Conservation (phyloP, 805 yeast genomes). For the Saccharomycopsis olivae region DNA sequence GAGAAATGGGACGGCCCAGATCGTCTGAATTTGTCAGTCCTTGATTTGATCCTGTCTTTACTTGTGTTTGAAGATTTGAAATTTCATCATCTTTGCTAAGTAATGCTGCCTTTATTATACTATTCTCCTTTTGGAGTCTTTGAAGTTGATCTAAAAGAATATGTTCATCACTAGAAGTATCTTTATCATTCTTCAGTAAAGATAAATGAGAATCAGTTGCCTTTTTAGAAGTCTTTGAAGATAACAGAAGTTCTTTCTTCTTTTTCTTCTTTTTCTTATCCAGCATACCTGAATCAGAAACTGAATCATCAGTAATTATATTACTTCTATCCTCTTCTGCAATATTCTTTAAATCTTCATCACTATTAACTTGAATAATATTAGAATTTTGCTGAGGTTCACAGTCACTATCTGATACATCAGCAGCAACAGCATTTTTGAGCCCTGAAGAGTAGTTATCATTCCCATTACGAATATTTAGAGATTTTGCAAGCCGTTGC, state of each 20-base stretch:
- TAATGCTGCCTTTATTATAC: background rate
- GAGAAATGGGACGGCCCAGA: too few species aligned
- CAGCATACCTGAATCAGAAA: background rate
- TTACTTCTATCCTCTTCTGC: background rate
- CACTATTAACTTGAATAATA: background rate
- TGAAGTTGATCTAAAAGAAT: background rate
- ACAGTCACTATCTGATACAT: background rate
- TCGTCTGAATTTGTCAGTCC: too few species aligned
- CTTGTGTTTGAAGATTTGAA: background rate
- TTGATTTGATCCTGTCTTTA: too few species aligned
- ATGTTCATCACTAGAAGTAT: background rate
- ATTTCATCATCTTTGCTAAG: background rate
- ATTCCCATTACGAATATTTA: background rate
- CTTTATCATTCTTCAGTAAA: background rate
- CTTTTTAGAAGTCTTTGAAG: background rate
- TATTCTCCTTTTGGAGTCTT: background rate
- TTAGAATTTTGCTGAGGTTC: background rate
- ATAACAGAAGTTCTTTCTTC: too few species aligned
- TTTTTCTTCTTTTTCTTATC: too few species aligned
- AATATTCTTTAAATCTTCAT: background rate
- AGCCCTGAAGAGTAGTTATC: background rate
- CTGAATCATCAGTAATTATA: conserved; percentile 1
- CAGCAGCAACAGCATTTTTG: background rate
- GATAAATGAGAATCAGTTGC: background rate
- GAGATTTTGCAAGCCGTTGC: background rate